phyloP scores from a whole-genome alignment of 805 yeast genomes.

The Candida vaughaniae region DNA sequence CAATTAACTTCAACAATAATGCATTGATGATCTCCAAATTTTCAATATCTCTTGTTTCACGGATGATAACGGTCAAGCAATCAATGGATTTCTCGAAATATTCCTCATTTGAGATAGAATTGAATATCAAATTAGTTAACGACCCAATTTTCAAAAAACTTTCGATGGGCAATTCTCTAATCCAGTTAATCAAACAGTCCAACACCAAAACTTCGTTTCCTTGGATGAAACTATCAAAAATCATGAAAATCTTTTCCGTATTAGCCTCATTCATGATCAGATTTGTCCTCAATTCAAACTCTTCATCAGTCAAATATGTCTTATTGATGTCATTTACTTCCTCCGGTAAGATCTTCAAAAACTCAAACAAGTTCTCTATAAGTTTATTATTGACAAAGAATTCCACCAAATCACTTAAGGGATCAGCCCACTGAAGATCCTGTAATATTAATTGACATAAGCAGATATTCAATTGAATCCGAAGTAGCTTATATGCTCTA shows the following conservation, averaged over 20 bases:
- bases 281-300: slow-evolving; percentile 62
- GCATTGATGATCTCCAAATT: slow-evolving; percentile 61
- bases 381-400: slow-evolving; percentile 11
- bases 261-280: slow-evolving; percentile 54
- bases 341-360: slow-evolving; percentile 86
- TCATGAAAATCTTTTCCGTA: slow-evolving; percentile 63
- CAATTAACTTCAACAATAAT: slow-evolving; percentile 66
- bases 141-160: slow-evolving; percentile 63
- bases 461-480: slow-evolving; percentile 80
- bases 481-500: slow-evolving; percentile 52
- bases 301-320: slow-evolving; percentile 79
- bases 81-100: slow-evolving; percentile 85
- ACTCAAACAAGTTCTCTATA: slow-evolving; percentile 57
- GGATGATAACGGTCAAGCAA: slow-evolving; percentile 75
- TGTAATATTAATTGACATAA: slow-evolving; percentile 82
- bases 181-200: slow-evolving; percentile 87
- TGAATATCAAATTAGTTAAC: slow-evolving; percentile 66
- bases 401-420: slow-evolving; percentile 48
- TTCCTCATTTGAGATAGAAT: slow-evolving; percentile 55
- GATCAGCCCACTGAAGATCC: slow-evolving; percentile 66
- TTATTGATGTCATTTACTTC: slow-evolving; percentile 78
- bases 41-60: slow-evolving; percentile 78
- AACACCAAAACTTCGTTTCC: slow-evolving; percentile 45
- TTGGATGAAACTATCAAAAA: slow-evolving; percentile 52
- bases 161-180: slow-evolving; percentile 76